phyloP scores from a whole-genome alignment of 805 yeast species.

The Metschnikowia drakensbergensis region DNA sequence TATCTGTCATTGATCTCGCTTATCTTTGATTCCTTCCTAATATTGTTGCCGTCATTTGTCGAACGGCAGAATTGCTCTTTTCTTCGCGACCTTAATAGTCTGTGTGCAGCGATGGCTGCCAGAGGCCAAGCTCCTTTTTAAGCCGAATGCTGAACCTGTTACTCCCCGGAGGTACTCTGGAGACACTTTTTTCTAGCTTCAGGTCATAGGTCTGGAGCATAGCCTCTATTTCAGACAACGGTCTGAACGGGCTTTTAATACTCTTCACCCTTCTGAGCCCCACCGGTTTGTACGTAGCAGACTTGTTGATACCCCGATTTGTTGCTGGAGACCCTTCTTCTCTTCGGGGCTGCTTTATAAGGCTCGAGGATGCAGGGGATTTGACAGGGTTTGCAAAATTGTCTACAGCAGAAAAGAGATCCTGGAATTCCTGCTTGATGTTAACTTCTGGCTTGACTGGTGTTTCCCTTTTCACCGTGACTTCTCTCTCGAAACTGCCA shows the following conservation, averaged over 20 bases:
- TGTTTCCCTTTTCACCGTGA: constrained; percentile 11
- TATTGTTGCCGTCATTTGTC: not conserved
- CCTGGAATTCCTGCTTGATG: not conserved
- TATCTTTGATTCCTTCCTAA: not conserved
- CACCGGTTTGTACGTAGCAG: not conserved
- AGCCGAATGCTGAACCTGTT: constrained; percentile 9
- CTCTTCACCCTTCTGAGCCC: not conserved
- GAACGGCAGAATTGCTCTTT: not conserved
- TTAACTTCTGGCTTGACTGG: not conserved
- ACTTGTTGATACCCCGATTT: not conserved
- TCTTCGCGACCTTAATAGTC: not conserved
- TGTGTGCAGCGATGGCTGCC: not conserved
- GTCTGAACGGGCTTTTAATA: not conserved
- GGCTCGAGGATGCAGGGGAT: not conserved
- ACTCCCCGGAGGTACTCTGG: constrained; percentile 11
- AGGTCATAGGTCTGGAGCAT: constrained; percentile 1
- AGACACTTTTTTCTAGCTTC: not conserved
- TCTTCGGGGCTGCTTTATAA: not conserved
- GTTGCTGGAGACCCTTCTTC: not conserved
- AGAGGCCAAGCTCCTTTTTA: constrained; percentile 3
- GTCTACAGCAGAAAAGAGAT: not conserved
- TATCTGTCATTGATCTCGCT: not conserved
- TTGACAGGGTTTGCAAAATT: not conserved
- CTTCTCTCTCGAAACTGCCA: constrained; percentile 37
- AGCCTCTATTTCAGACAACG: not conserved